A percentile compares a stretch with the other conserved stretches of the same genome.
Conservation (phyloP, 1,284 basidiomycete species). For the Cryptococcus sp. region DNA sequence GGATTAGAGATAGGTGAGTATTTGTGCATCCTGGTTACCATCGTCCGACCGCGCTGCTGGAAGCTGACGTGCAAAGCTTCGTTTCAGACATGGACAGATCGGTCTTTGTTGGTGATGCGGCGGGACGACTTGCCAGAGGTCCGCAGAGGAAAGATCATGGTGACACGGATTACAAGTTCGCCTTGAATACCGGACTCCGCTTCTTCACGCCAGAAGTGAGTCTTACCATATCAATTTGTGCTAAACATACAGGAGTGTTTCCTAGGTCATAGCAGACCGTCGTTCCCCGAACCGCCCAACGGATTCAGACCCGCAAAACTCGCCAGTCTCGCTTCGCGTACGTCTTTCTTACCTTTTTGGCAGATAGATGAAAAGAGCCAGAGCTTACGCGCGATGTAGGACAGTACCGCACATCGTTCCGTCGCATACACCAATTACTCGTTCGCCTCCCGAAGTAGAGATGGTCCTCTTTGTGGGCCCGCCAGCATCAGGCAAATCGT, state of each 20-base stretch:
- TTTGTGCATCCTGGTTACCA: neutral
- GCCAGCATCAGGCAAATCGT: conserved; percentile 84
- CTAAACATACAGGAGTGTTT: conserved; percentile 61
- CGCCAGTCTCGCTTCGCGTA: conserved; percentile 25
- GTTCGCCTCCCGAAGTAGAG: conserved; percentile 58
- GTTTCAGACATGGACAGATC: conserved; percentile 64
- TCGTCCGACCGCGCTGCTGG: neutral
- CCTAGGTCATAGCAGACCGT: conserved; percentile 58
- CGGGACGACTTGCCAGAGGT: conserved; percentile 61
- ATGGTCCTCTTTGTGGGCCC: conserved; percentile 85
- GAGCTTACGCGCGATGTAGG: conserved; percentile 10
- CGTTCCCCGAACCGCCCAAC: conserved; percentile 39
- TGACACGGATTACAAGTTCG: conserved; percentile 82
- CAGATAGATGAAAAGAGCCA: neutral
- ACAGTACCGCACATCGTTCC: conserved; percentile 64
- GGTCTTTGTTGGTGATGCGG: conserved; percentile 88
- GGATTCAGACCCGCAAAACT: conserved; percentile 42
- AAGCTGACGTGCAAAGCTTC: neutral
- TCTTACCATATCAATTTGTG: neutral
- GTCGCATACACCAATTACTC: conserved; percentile 63
- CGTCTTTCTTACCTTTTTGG: conserved; percentile 3
- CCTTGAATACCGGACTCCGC: conserved; percentile 68
- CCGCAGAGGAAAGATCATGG: conserved; percentile 62
- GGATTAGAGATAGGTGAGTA: conserved; percentile 66
- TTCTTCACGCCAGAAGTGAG: conserved; percentile 71